These are phyloP conservation scores for Licmophora abbreviata DNA, from an alignment of 108 stramenopile species.

Conservation along the genomic window DNA sequence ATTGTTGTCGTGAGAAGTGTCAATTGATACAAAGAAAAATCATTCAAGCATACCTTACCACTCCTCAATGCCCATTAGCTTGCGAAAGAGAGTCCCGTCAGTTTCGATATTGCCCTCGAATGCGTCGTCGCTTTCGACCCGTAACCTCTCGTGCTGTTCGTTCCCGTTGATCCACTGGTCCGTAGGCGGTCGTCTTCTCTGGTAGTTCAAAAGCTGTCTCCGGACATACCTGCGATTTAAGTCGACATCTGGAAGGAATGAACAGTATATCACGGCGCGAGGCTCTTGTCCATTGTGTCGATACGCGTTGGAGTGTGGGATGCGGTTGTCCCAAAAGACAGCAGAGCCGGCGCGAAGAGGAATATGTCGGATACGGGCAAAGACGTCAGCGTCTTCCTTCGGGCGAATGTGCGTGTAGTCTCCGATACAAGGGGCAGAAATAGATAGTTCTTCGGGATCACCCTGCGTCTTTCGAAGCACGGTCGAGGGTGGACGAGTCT, in stretches of 20 bases:
- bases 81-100: too few species aligned
- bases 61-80: too few species aligned
- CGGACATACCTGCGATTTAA: conserved; percentile 67
- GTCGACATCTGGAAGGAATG: conserved; percentile 75
- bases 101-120: too few species aligned
- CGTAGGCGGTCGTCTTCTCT: conserved; percentile 11
- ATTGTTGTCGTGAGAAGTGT: too few species aligned
- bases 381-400: conserved; percentile 62
- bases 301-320: conserved; percentile 86
- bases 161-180: conserved; percentile 49
- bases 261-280: conserved; percentile 81
- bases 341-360: conserved; percentile 76
- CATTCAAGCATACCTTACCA: too few species aligned
- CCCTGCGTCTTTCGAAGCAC: conserved; percentile 6
- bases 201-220: conserved; percentile 55
- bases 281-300: conserved; percentile 47
- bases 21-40: too few species aligned
- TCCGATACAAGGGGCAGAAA: conserved; percentile 68
- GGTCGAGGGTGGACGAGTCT: conserved; percentile 19
- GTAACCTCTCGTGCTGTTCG: neutral
- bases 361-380: conserved; percentile 65
- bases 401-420: conserved; percentile 88
- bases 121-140: too few species aligned
- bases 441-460: neutral
- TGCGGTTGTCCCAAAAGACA: conserved; percentile 87